Conservation (phyloP, 148 eudicot species). For the Persicaria tinctoria region DNA sequence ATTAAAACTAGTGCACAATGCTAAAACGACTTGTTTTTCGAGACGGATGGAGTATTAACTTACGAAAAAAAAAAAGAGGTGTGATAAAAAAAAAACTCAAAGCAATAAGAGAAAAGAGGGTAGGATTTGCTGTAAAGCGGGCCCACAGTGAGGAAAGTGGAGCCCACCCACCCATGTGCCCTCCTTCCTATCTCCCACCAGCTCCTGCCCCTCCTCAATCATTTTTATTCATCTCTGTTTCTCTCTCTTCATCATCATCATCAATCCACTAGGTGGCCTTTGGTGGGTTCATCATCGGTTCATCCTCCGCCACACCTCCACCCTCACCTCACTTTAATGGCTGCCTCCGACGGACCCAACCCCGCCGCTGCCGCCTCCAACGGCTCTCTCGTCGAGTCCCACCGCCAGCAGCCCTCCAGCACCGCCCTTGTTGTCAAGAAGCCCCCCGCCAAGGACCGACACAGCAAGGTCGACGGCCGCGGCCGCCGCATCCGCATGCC, state of each 20-base stretch:
- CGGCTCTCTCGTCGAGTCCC: conserved; percentile 22
- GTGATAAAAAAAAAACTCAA: too few species aligned
- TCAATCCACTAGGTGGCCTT: background rate
- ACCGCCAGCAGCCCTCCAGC: conserved; percentile 15
- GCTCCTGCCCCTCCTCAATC: conserved; percentile 57
- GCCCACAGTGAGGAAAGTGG: conserved; percentile 7
- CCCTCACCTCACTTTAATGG: conserved; percentile 22
- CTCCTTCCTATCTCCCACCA: conserved; percentile 88
- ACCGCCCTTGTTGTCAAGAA: conserved; percentile 36
- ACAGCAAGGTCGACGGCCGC: conserved; percentile 71
- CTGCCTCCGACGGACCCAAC: conserved; percentile 35
- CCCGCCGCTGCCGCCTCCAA: conserved; percentile 16
- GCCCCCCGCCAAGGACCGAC: conserved; percentile 64
- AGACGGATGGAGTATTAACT: too few species aligned
- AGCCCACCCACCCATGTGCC: conserved; percentile 72
- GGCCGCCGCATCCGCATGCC: conserved; percentile 77
- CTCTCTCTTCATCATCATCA: conserved; percentile 7
- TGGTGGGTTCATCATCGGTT: too few species aligned
- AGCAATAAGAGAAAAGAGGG: too few species aligned
- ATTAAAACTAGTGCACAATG: too few species aligned
- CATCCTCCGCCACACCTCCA: conserved; percentile 4
- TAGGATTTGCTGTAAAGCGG: background rate
- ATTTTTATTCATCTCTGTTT: conserved; percentile 19
- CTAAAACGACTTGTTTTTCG: too few species aligned
- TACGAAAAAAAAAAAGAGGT: too few species aligned